phyloP scores from a whole-genome alignment of 441 rosid genomes.

The Mallotus japonicus region DNA sequence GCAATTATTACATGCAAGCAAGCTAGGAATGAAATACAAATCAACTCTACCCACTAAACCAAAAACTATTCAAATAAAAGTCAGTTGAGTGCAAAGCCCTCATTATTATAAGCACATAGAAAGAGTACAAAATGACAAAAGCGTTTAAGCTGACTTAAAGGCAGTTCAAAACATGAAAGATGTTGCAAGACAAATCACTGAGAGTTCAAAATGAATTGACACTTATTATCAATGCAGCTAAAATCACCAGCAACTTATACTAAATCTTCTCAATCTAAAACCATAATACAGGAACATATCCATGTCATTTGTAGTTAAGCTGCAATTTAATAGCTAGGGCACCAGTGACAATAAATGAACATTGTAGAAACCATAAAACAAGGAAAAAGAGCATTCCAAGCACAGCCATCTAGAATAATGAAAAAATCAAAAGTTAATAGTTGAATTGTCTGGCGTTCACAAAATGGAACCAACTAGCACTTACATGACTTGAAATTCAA shows the following conservation, averaged over 20 bases:
- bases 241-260: background rate
- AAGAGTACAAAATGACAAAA: background rate
- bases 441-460: background rate
- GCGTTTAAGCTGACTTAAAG: background rate
- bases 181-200: background rate
- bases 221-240: background rate
- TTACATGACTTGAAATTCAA: conserved; percentile 1
- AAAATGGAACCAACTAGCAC: conserved; percentile 11
- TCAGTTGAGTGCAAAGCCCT: background rate
- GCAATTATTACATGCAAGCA: background rate
- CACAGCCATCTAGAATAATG: background rate
- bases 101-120: background rate
- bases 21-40: background rate
- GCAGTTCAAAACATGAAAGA: background rate
- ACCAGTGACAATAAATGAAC: background rate
- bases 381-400: conserved; percentile 11
- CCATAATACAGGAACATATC: background rate
- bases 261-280: background rate
- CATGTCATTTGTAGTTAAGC: background rate
- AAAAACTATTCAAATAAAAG: conserved; percentile 2
- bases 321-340: conserved; percentile 1
- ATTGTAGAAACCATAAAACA: background rate
- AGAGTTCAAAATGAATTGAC: conserved; percentile 3
- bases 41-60: background rate
- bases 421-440: background rate